Evolutionary conservation across 2,329 filamentous ascomycete genomes (phyloP), one percentile per base, ranked within the genome.

Genomic region (Pyrenophora graminea): DNA sequence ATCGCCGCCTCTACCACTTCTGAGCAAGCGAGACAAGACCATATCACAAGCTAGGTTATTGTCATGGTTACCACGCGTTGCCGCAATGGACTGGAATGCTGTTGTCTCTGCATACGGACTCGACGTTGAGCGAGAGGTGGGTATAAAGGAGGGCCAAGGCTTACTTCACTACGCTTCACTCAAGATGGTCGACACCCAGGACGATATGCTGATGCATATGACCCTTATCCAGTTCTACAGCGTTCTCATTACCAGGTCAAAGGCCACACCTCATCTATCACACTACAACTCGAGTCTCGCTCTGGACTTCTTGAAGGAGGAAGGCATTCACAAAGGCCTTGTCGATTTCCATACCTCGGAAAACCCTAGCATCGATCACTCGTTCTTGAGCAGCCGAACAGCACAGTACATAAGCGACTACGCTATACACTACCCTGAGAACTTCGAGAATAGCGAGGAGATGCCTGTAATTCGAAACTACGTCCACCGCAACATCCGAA

Each of bases 181-280:
- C 41, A 74, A 77, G 36, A 85, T 85, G 82, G 78, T 85, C 2
- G 79, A 86, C 53, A 75, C 71, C 2, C 70, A 75, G 39, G 77
- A 78, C 27, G 83, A 86, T 62, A 76, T 85, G 3, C 70, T 86
- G 40, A 82, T 85, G 80, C 79, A 85, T 56, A 80, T 83, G 71
- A 82, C 79, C 4, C 69, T 85, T 36, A 73, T 86, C 52, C 78
- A 82, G 55, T 85, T 85, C 66, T 83, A 78, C 62, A 75, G 77
- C 17, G 77, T 80, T n/a, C 68, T 85, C 2, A 72, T 86, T 25
- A 72, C 73, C 27, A 75, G 77, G 2, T 71, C 73, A 39, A 71
- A 62, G 40, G 59, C 62, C 0, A 66, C 56, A 9, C 62, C 67
- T 12, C 62, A 69, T 39, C 62, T 69, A 5, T 64, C 64, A 59